Evolutionary conservation across 1,284 basidiomycete genomes (phyloP), one percentile per base, ranked within the genome.

Genomic region (Inonotus obliquus): DNA sequence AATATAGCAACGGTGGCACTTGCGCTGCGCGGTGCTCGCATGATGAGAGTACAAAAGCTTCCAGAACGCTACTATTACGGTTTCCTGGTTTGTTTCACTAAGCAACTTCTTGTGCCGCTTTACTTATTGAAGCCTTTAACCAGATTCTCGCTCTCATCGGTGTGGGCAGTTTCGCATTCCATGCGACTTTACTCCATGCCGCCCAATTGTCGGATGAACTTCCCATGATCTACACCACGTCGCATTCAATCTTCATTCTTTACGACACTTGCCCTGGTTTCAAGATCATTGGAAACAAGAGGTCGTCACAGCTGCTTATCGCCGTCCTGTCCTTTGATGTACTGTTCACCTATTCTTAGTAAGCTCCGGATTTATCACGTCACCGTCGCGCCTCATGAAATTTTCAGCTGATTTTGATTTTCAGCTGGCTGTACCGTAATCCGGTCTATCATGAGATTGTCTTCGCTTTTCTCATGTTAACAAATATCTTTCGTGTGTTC

Each of bases 191-290:
- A n/a, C 74, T 81, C n/a, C 87, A 81, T 66, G 77, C 82, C 65
- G 84, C 85, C 0, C 86, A 88, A 66, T 80, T 88, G 45, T 84
- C 84, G 4, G 86, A 89, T 65, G 86, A 89, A 68, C 74, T 89
- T 2, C 86, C 86, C 1, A 88, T 89, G 86, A 81, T 87, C 56
- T 85, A 83, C 65, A 80, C 83, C 60, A 79, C 78, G 3, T 80
- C 79, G 47, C 80, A 82, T 72, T 76, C 78, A 64, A 68, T 80
- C 25, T 85, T 79, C 69, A 70, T 84, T 44, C 70, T 86, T 25
- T 82, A 82, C 69, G 86, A 89, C 66, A 78, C 77, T n/a, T 65
- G 73, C 56, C 78, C 76, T 4, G 84, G 84, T 1, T 86, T 80
- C 65, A 71, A 68, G 49, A 65, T 78, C n/a, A 63, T 67, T 39